phyloP scores from a whole-genome alignment of 164 flowering plant genomes.

The Vitis riparia region DNA sequence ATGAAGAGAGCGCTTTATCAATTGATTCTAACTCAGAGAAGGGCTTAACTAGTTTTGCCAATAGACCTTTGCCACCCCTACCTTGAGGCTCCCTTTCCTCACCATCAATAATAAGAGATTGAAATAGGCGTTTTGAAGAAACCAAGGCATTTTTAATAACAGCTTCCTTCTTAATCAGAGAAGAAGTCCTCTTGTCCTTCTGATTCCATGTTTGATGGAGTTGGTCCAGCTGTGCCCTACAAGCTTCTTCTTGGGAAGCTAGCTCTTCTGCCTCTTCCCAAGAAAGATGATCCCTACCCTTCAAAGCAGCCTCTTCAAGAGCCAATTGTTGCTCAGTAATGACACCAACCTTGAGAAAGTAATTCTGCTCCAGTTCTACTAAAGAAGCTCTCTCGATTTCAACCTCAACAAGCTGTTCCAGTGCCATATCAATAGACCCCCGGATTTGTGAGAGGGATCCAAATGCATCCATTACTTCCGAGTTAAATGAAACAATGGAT shows the following conservation, averaged over 20 bases:
- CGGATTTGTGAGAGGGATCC: slow-evolving; percentile 81
- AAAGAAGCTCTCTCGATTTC: slow-evolving; percentile 72
- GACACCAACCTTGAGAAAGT: slow-evolving; percentile 81
- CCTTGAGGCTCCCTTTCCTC: slow-evolving; percentile 44
- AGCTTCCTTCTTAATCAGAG: slow-evolving; percentile 67
- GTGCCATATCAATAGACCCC: slow-evolving; percentile 79
- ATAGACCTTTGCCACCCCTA: slow-evolving; percentile 57
- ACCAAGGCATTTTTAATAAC: slow-evolving; percentile 48
- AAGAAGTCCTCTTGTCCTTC: slow-evolving; percentile 61
- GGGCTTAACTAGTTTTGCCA: slow-evolving; percentile 56
- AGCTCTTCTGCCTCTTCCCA: slow-evolving; percentile 99
- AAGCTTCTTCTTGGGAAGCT: slow-evolving; percentile 96
- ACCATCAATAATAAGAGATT: slow-evolving; percentile 42
- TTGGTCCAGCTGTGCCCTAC: slow-evolving; percentile 77
- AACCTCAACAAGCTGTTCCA: slow-evolving; percentile 82
- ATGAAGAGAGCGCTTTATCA: slow-evolving; percentile 50
- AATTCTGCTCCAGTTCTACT: slow-evolving; percentile 76
- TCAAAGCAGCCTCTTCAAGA: slow-evolving; percentile 88
- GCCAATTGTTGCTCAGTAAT: slow-evolving; percentile 91
- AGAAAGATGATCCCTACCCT: slow-evolving; percentile 89
- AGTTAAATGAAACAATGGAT: slow-evolving; percentile 61
- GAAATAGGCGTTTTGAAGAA: slow-evolving; percentile 62
- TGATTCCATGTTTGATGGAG: slow-evolving; percentile 92
- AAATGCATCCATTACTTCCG: slow-evolving; percentile 88
- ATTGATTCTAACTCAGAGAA: slow-evolving; percentile 74